Conservation (phyloP, 495 filamentous ascomycete species). For the Xylaria palmicola region DNA sequence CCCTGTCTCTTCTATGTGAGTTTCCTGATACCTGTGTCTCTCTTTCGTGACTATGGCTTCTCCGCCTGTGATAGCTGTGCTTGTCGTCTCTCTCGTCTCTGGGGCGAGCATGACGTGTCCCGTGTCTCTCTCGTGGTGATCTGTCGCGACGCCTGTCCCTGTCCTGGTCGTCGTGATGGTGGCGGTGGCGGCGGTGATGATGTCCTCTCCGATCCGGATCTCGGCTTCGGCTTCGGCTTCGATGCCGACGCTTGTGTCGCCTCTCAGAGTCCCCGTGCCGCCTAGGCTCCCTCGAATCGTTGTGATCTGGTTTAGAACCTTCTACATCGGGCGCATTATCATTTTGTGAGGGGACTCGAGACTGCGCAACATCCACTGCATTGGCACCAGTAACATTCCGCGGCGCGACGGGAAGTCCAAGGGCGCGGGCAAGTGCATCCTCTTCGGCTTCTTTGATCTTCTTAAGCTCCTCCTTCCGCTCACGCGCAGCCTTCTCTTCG, state of each 20-base stretch:
- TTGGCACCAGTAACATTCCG: constrained; percentile 51
- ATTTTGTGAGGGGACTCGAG: constrained; percentile 6
- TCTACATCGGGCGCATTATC: constrained; percentile 10
- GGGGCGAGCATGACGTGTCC: constrained; percentile 10
- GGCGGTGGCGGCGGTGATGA: constrained; percentile 3
- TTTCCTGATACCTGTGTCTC: constrained; percentile 14
- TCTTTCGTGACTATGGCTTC: constrained; percentile 16
- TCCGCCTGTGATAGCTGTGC: constrained; percentile 17
- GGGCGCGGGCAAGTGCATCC: constrained; percentile 77
- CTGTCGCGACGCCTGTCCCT: constrained; percentile 8
- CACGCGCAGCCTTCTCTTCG: constrained; percentile 58
- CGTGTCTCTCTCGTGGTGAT: constrained; percentile 22
- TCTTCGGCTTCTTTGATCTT: constrained; percentile 89
- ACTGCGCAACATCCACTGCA: constrained; percentile 37
- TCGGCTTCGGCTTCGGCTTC: constrained; percentile 33
- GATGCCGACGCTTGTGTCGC: constrained; percentile 36
- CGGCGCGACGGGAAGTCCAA: constrained; percentile 71
- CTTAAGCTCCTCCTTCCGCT: constrained; percentile 76
- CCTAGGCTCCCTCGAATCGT: constrained; percentile 22
- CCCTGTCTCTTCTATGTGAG: constrained; percentile 15
- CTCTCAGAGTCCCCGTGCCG: constrained; percentile 34
- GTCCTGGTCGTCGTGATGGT: constrained; percentile 3
- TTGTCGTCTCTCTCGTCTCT: constrained; percentile 23
- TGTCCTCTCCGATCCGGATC: constrained; percentile 22
- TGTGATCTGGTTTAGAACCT: constrained; percentile 11